A percentile compares a stretch with the other conserved stretches of the same genome.
Conservation (phyloP, 2,329 filamentous ascomycete genomes). For the Nannizziopsis barbatae region DNA sequence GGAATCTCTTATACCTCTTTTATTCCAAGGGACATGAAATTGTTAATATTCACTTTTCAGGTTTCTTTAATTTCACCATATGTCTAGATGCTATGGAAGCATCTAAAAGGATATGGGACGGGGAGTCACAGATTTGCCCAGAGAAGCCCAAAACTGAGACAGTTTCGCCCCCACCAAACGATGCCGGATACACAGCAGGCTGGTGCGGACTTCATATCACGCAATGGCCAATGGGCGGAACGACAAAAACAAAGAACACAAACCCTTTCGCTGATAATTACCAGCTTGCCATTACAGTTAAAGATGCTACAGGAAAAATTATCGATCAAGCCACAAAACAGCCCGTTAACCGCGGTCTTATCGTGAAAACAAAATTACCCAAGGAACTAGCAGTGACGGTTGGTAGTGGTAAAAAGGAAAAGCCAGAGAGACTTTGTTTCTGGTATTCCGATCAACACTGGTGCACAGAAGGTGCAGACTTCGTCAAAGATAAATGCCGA, state of each 20-base stretch:
- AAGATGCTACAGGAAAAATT: slow-evolving; percentile 5
- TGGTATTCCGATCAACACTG: slow-evolving; percentile 9
- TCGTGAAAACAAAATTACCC: slow-evolving; percentile 5
- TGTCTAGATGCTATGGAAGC: slow-evolving; percentile 5
- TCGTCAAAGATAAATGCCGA: background rate
- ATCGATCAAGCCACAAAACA: slow-evolving; percentile 10
- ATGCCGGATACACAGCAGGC: slow-evolving; percentile 5
- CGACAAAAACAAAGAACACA: background rate
- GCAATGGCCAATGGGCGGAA: slow-evolving; percentile 5
- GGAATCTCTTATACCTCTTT: background rate
- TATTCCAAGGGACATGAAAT: background rate
- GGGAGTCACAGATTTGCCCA: slow-evolving; percentile 2
- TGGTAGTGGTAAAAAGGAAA: background rate
- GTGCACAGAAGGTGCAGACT: slow-evolving; percentile 7
- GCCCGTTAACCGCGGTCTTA: slow-evolving; percentile 1
- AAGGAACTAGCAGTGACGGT: slow-evolving; percentile 1
- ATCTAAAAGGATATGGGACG: background rate
- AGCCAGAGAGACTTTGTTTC: slow-evolving; percentile 4
- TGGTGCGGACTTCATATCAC: slow-evolving; percentile 8
- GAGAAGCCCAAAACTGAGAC: background rate
- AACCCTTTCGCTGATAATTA: slow-evolving; percentile 6
- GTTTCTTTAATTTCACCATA: slow-evolving; percentile 5
- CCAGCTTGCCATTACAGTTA: slow-evolving; percentile 3
- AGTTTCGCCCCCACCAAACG: slow-evolving; percentile 3
- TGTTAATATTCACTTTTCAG: background rate